Evolutionary conservation across 305 asterid species (phyloP).

Genomic region (Fraxinus nigra): DNA sequence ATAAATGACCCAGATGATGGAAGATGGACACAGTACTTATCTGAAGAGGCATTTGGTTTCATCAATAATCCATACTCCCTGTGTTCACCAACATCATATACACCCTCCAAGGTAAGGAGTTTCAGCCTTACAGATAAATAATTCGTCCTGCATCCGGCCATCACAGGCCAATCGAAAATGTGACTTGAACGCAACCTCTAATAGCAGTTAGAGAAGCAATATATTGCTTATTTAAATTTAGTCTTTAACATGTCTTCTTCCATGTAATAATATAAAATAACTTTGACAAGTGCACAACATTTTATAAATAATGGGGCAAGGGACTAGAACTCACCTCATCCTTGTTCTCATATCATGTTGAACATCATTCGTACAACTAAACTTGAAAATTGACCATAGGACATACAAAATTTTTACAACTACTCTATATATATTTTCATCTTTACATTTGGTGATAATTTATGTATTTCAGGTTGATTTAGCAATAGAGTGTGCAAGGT

Average conservation of each 20-base stretch:
- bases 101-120: constrained; percentile 49
- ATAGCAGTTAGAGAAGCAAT: not conserved
- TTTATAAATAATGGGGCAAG: not conserved
- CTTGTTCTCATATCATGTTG: not conserved
- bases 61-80: constrained; percentile 37
- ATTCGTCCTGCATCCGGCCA: not conserved
- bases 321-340: not conserved
- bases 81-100: constrained; percentile 23
- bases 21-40: constrained; percentile 57
- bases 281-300: not conserved
- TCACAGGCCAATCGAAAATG: not conserved
- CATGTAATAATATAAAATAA: not conserved
- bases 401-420: no score
- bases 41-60: constrained; percentile 49
- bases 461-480: constrained; percentile 43
- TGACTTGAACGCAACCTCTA: no score
- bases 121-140: not conserved
- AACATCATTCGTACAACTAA: not conserved
- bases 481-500: constrained; percentile 59
- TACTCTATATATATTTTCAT: not conserved
- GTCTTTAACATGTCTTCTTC: not conserved
- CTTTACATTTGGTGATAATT: not conserved
- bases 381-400: not conserved
- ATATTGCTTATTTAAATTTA: not conserved
- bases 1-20: constrained; percentile 33